Evolutionary conservation across 2,329 filamentous ascomycete genomes (phyloP), one percentile per base, ranked within the genome.

Genomic region (Aureobasidium vineae): DNA sequence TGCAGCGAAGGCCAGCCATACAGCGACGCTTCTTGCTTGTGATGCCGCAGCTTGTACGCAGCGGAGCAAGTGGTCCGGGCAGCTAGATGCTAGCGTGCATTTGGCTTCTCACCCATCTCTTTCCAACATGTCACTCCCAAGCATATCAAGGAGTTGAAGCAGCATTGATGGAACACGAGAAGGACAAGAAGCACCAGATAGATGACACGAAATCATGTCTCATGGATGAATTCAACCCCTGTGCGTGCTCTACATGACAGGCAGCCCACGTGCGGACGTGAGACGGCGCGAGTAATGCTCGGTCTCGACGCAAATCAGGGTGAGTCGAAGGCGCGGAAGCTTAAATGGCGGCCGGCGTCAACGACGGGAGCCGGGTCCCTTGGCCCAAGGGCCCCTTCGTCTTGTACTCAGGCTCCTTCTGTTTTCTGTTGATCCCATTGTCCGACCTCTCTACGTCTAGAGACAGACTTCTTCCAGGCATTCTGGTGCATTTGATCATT

Each of bases 41-140:
- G 57, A 49, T 23, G 57, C 57, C 57, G 57, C 57, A 47, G 28
- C 57, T 52, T 50, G 31, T 16, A 41, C 36, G 36, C 59, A 63
- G 31, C 59, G 59, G 43, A 63, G 21, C 33, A 40, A 41, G 36
- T 64, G 61, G 61, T 43, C 61, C 49, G 61, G 61, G 61, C 61
- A 64, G 61, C 49, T 64, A 53, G 49, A 54, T 54, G 61, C 38
- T 64, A 64, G 61, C 61, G 61, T 36, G 49, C 47, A 38, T 53
- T 63, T 64, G 61, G 38, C 61, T 64, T 64, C 59, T 54, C 61
- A 64, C 61, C 61, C 38, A 54, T 45, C 41, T 41, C 41, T 54
- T 31, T 54, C 13, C 50, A 3, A 61, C 31, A 41, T 50, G 45
- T 41, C 45, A 36, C 59, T 15, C 41, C n/a, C 13, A 36, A 19